A percentile compares a stretch with the other conserved stretches of the same genome.
These are phyloP conservation scores for Barbarea vulgaris DNA, from an alignment of 345 rosid species.

Conservation along the genomic window DNA sequence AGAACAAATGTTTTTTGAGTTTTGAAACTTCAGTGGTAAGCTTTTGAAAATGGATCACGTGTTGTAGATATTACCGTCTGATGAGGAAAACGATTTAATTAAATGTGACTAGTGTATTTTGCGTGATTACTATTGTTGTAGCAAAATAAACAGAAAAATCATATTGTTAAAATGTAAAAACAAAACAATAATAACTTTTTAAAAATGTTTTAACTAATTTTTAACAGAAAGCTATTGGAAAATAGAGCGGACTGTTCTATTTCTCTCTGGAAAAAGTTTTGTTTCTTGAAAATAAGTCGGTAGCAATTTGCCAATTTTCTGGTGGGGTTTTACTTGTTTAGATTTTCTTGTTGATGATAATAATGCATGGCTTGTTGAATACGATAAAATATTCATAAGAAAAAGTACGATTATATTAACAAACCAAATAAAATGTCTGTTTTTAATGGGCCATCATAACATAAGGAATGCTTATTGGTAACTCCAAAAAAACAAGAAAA, in stretches of 20 bases:
- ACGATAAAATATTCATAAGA: conserved; percentile 26
- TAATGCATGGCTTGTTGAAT: conserved; percentile 40
- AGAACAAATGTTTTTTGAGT: conserved; percentile 28
- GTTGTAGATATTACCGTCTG: neutral
- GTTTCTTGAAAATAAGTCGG: neutral
- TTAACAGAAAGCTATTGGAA: neutral
- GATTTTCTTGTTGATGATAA: conserved; percentile 31
- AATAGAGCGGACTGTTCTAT: neutral
- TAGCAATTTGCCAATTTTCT: conserved; percentile 29
- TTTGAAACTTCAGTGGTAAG: conserved; percentile 2
- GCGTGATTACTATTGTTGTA: neutral
- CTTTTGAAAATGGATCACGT: conserved; percentile 2
- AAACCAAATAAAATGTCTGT: neutral
- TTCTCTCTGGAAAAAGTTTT: neutral
- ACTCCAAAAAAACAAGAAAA: conserved; percentile 24
- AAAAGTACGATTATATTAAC: conserved; percentile 14
- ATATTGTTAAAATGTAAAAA: neutral
- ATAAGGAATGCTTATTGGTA: conserved; percentile 41
- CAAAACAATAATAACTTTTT: neutral
- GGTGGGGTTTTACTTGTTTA: conserved; percentile 30
- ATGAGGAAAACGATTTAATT: neutral
- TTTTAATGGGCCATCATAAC: conserved; percentile 18
- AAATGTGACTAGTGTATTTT: neutral
- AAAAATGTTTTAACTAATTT: neutral
- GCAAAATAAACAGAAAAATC: neutral